Evolutionary conservation across 1,284 basidiomycete genomes (phyloP).

Genomic region (Amylostereum areolatum): DNA sequence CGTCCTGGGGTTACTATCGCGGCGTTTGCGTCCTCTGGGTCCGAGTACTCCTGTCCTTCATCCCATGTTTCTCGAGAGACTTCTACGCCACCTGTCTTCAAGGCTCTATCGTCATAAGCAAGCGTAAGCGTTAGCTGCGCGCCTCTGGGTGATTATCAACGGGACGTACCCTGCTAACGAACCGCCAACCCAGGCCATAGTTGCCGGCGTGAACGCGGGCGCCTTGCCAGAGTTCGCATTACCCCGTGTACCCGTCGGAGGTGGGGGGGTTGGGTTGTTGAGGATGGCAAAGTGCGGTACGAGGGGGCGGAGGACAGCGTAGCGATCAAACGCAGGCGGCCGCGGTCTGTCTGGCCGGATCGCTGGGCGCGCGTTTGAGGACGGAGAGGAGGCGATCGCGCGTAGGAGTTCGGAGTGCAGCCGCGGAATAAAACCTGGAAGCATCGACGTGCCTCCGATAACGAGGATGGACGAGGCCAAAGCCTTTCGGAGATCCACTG

Average conservation of each 20-base stretch:
- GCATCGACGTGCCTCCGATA: conserved; percentile 83
- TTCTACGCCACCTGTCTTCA: conserved; percentile 83
- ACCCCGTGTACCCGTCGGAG: conserved; percentile 22
- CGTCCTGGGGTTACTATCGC: conserved; percentile 5
- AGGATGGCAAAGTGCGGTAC: conserved; percentile 70
- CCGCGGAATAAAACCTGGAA: conserved; percentile 88
- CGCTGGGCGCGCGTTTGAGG: conserved; percentile 23
- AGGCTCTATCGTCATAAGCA: conserved; percentile 36
- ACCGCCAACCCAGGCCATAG: conserved; percentile 89
- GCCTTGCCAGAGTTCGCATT: conserved; percentile 67
- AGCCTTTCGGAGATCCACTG: conserved; percentile 81
- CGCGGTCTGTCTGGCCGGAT: conserved; percentile 33
- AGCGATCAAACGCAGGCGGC: conserved; percentile 62
- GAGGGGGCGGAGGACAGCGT: conserved; percentile 64
- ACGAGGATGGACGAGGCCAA: conserved; percentile 81
- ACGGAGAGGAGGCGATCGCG: conserved; percentile 44
- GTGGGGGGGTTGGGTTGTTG: conserved; percentile 69
- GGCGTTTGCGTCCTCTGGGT: conserved; percentile 32
- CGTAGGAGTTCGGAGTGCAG: conserved; percentile 71
- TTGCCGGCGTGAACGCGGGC: conserved; percentile 77
- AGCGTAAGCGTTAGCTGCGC: conserved; percentile 1
- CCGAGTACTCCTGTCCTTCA: conserved; percentile 43
- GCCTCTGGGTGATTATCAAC: background rate
- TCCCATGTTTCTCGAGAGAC: conserved; percentile 82
- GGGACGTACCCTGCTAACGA: conserved; percentile 74